Conservation (phyloP, 495 filamentous ascomycete genomes). For the Xylaria curta region DNA sequence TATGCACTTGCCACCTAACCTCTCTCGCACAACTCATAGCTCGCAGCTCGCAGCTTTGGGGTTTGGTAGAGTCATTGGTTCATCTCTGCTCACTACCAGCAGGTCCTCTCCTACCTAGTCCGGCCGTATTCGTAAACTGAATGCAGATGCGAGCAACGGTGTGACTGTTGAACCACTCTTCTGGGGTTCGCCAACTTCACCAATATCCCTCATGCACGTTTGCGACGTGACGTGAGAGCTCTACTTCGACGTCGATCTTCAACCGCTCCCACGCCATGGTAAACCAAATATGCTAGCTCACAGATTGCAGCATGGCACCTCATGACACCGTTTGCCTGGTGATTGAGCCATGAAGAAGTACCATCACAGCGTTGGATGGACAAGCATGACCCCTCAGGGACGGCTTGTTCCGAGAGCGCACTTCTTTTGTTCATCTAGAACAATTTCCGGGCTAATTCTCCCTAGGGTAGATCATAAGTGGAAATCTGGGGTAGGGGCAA, state of each 20-base stretch:
- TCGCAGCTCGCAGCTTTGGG: background rate
- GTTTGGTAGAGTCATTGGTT: background rate
- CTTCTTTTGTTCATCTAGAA: conserved; percentile 37
- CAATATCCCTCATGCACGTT: conserved; percentile 19
- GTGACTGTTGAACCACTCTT: background rate
- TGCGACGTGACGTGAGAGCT: conserved; percentile 10
- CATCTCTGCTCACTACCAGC: background rate
- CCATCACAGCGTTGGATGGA: conserved; percentile 13
- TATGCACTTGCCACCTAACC: background rate
- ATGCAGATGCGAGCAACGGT: conserved; percentile 6
- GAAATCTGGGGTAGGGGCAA: conserved; percentile 26
- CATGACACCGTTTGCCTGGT: conserved; percentile 8
- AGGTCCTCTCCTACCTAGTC: background rate
- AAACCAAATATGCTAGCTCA: background rate
- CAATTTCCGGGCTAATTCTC: conserved; percentile 43
- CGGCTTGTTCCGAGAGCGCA: conserved; percentile 36
- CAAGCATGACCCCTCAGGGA: conserved; percentile 33
- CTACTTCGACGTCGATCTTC: background rate
- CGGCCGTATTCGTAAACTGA: conserved; percentile 4
- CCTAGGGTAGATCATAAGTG: conserved; percentile 36
- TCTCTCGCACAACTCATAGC: background rate
- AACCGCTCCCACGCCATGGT: conserved; percentile 1
- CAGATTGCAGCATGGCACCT: background rate
- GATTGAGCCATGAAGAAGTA: background rate
- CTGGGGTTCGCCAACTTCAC: conserved; percentile 4